phyloP scores from a whole-genome alignment of 768 basidiomycete species.

The Fibroporia radiculosa region DNA sequence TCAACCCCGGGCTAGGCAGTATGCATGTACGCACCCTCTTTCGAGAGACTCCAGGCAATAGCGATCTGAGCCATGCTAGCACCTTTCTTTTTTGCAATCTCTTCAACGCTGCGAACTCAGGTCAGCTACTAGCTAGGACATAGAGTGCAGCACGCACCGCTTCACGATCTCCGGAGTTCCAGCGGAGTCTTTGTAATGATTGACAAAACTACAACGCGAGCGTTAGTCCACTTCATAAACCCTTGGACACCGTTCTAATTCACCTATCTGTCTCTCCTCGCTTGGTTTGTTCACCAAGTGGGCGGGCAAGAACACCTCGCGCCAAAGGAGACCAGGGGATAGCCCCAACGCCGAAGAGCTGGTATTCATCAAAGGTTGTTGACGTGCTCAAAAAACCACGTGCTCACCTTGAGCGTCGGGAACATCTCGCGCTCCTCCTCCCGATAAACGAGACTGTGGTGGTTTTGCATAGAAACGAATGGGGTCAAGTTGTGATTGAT shows the following conservation, averaged over 20 bases:
- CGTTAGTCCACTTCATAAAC: background rate
- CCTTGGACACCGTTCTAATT: background rate
- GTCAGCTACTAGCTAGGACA: background rate
- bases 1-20: background rate
- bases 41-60: conserved; percentile 29
- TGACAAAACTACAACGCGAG: conserved; percentile 2
- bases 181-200: conserved; percentile 2
- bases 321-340: conserved; percentile 36
- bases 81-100: conserved; percentile 32
- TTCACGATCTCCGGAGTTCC: conserved; percentile 12
- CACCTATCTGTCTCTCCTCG: conserved; percentile 20
- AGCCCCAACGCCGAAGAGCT: conserved; percentile 28
- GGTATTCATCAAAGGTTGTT: background rate
- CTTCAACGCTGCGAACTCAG: conserved; percentile 26
- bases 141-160: conserved; percentile 7
- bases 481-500: conserved; percentile 25
- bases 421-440: conserved; percentile 39
- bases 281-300: conserved; percentile 17
- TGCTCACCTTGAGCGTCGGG: conserved; percentile 24
- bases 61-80: conserved; percentile 37
- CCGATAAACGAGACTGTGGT: conserved; percentile 35
- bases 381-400: background rate
- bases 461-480: conserved; percentile 43
- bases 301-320: conserved; percentile 25
- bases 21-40: conserved; percentile 12